Evolutionary conservation across 495 filamentous ascomycete genomes (phyloP), one percentile per base, ranked within the genome.

Genomic region (Penicillium canariense): DNA sequence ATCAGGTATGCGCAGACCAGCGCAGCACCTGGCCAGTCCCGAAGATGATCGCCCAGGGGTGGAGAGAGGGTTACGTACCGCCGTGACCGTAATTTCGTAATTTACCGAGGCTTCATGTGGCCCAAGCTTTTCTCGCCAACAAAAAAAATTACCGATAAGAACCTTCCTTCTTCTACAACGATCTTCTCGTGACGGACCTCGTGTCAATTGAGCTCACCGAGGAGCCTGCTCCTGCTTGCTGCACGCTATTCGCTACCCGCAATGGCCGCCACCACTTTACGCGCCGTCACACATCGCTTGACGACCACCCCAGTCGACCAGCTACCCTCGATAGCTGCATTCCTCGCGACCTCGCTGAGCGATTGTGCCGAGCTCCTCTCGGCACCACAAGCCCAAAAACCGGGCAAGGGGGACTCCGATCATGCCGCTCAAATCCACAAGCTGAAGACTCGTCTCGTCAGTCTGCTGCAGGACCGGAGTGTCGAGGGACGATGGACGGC

Each of bases 401-500:
- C 81, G 36, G 61, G 70, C 54, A 84, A 81, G 60, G 75, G 77
- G 45, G 76, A 77, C 5, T 79, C 85, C 0, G 87, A 92, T 25
- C 67, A 68, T 70, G 74, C 76, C 3, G 68, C 82, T 0, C 82
- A 87, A 36, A 75, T 91, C 12, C 90, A 95, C 70, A 90, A 87
- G 64, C 75, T 92, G 49, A 88, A 85, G 64, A 91, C 87, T 18
- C 84, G 89, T 48, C 74, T 97, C 55, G 84, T 84, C 12, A 82
- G 86, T 5, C 73, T 96, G 43, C 68, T 96, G 45, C 84, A 87
- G 59, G 89, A 90, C 52, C 85, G 84, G 56, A 87, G 65, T 31
- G 55, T 78, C 5, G 81, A 91, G 55, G 87, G 84, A 31, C 85
- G 90, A 62, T 95, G 89, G 77, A 78, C 85, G 9, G 90, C 83